Conservation (phyloP, 1,284 basidiomycete species). For the Ustilago lituana region DNA sequence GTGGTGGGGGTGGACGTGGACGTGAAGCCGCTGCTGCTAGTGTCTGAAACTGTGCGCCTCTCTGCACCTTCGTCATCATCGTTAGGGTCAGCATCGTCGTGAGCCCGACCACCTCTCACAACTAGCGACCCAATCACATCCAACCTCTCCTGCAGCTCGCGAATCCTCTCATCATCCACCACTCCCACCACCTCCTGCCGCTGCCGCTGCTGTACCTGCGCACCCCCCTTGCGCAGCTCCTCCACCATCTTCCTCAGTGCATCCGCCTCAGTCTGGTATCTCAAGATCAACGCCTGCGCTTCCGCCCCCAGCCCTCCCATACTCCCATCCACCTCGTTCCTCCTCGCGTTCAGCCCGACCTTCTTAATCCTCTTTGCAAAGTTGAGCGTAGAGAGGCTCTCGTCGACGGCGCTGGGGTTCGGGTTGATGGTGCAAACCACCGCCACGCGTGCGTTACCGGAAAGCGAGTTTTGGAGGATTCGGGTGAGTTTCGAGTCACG, state of each 20-base stretch:
- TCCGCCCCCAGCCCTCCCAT: slow-evolving; percentile 47
- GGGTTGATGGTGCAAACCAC: slow-evolving; percentile 87
- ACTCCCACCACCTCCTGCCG: slow-evolving; percentile 1
- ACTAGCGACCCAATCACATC: slow-evolving; percentile 58
- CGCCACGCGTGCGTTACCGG: slow-evolving; percentile 92
- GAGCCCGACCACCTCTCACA: slow-evolving; percentile 47
- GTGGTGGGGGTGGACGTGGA: slow-evolving; percentile 9
- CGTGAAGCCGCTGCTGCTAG: slow-evolving; percentile 5
- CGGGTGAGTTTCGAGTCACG: slow-evolving; percentile 93
- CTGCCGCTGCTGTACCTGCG: slow-evolving; percentile 20
- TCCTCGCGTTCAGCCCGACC: slow-evolving; percentile 81
- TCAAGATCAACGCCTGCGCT: slow-evolving; percentile 56
- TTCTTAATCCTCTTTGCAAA: slow-evolving; percentile 90
- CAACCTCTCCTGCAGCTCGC: slow-evolving; percentile 54
- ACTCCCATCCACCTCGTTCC: slow-evolving; percentile 79
- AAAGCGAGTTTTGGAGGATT: slow-evolving; percentile 91
- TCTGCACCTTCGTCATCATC: slow-evolving; percentile 14
- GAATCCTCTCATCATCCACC: slow-evolving; percentile 35
- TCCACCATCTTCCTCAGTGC: slow-evolving; percentile 54
- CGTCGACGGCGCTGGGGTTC: slow-evolving; percentile 72
- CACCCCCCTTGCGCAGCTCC: too few relatives aligned
- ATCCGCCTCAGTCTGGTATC: slow-evolving; percentile 60
- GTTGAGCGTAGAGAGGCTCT: slow-evolving; percentile 82
- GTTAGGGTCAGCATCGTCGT: slow-evolving; percentile 7
- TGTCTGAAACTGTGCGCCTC: too few relatives aligned